phyloP scores from a whole-genome alignment of 148 eudicot species.

The Silene latifolia region DNA sequence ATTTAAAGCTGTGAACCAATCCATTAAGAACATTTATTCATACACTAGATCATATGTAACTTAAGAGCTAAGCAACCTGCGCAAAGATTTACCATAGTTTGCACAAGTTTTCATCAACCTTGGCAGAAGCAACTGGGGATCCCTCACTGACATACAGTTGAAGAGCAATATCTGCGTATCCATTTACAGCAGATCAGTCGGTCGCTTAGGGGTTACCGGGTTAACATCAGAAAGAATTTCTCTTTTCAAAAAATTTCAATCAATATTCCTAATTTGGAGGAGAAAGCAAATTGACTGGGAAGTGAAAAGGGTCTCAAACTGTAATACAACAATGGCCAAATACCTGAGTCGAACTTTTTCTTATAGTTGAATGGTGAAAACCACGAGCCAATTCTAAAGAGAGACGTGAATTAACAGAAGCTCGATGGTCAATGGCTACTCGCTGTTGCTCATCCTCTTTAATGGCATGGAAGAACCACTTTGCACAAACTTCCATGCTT shows the following conservation, averaged over 20 bases:
- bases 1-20: not conserved
- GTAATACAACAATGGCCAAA: conserved; percentile 1
- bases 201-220: not conserved
- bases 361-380: conserved; percentile 32
- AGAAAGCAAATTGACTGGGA: not conserved
- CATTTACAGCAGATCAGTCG: conserved; percentile 23
- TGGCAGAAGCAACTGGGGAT: conserved; percentile 89
- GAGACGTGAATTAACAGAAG: conserved; percentile 25
- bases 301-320: not conserved
- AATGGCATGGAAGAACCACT: conserved; percentile 72
- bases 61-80: not conserved
- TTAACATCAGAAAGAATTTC: too few species aligned
- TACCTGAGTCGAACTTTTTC: conserved; percentile 66
- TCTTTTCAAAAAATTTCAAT: not conserved
- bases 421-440: conserved; percentile 21
- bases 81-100: conserved; percentile 48
- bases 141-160: conserved; percentile 98
- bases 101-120: conserved; percentile 63
- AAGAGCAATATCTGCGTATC: conserved; percentile 83
- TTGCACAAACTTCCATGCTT: conserved; percentile 98
- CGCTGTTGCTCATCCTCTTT: conserved; percentile 39
- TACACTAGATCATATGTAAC: conserved; percentile 5
- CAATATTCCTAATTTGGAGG: not conserved
- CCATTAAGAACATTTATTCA: not conserved
- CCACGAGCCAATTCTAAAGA: conserved; percentile 24